These are phyloP conservation scores for Garcia nutans DNA, from an alignment of 345 rosid genomes.

Conservation along the genomic window DNA sequence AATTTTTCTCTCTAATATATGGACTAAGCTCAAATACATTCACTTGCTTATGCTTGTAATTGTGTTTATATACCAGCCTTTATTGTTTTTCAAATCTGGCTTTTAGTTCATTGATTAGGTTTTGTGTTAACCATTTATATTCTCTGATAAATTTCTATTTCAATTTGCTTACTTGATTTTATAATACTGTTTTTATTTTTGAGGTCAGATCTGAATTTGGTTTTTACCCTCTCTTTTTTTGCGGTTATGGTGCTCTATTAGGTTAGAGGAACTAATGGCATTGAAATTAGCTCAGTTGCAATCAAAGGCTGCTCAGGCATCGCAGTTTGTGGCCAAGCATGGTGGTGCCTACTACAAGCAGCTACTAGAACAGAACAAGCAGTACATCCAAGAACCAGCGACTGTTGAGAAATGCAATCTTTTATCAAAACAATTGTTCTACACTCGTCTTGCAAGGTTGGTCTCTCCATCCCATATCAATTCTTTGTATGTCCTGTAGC, in stretches of 20 bases:
- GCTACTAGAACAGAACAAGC: constrained; percentile 64
- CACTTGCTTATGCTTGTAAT: neutral
- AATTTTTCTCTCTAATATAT: neutral
- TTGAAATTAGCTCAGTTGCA: constrained; percentile 56
- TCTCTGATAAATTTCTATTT: neutral
- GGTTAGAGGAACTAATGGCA: constrained; percentile 41
- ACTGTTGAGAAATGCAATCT: constrained; percentile 58
- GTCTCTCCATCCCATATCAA: neutral
- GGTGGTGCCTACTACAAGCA: constrained; percentile 55
- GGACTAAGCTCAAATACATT: neutral
- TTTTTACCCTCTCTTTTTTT: neutral
- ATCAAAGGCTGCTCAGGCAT: constrained; percentile 58
- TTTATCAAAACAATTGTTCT: constrained; percentile 57
- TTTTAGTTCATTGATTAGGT: neutral
- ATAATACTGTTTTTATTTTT: neutral
- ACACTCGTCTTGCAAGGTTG: constrained; percentile 78
- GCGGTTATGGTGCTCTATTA: neutral
- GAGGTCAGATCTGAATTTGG: constrained; percentile 1
- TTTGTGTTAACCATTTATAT: neutral
- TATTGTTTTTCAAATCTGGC: neutral
- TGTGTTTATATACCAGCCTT: neutral
- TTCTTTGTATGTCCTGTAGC: neutral
- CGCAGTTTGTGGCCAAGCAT: constrained; percentile 51
- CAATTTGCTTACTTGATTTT: neutral
- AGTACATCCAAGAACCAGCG: constrained; percentile 59